These are phyloP conservation scores for Whalleya microplaca DNA, from an alignment of 2,329 filamentous ascomycete species.

Conservation along the genomic window DNA sequence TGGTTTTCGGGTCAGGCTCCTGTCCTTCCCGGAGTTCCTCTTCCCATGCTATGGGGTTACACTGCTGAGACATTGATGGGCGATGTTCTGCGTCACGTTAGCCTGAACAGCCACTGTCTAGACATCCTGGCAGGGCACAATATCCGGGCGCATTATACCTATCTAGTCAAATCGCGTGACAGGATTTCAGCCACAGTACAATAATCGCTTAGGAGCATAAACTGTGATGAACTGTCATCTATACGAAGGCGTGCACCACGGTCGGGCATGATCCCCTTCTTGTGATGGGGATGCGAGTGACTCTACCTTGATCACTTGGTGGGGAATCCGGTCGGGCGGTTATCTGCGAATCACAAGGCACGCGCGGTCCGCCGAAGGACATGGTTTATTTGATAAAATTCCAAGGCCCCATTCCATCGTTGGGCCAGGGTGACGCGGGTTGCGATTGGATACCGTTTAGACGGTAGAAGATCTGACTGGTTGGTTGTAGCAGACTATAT, in stretches of 20 bases:
- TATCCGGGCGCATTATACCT: background rate
- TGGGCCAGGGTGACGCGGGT: background rate
- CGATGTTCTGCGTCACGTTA: background rate
- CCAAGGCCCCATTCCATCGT: slow-evolving; percentile 3
- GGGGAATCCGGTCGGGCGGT: slow-evolving; percentile 6
- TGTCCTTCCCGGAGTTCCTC: background rate
- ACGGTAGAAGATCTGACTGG: slow-evolving; percentile 12
- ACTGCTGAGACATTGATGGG: background rate
- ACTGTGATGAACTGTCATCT: slow-evolving; percentile 2
- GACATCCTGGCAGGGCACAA: background rate
- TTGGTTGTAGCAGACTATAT: background rate
- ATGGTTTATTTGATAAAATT: slow-evolving; percentile 8
- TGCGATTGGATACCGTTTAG: slow-evolving; percentile 22
- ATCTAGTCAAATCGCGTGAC: background rate
- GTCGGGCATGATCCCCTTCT: slow-evolving; percentile 12
- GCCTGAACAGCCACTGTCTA: background rate
- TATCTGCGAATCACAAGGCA: slow-evolving; percentile 4
- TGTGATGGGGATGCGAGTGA: slow-evolving; percentile 18
- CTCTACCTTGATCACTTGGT: background rate
- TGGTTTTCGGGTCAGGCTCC: background rate
- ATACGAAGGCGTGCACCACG: background rate
- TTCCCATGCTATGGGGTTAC: background rate
- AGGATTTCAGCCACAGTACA: slow-evolving; percentile 9
- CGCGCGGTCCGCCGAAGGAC: background rate
- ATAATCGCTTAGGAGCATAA: slow-evolving; percentile 10